Base-by-base conservation (phyloP, 2,329 filamentous ascomycete species). In the Beauveria sp. region DNA sequence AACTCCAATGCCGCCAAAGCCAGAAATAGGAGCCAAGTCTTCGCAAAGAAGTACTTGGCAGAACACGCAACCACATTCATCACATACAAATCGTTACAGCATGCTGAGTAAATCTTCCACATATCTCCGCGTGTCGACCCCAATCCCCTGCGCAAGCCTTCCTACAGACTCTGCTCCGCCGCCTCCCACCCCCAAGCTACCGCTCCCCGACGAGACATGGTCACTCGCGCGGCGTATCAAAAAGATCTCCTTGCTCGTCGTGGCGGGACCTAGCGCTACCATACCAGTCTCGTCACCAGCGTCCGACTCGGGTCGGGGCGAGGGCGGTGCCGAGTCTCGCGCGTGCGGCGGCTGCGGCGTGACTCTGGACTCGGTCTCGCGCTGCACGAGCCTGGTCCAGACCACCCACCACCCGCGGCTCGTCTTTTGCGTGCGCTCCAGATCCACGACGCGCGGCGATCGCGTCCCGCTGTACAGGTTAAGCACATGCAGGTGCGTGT, bases 51-150 rank as follows among this genome's bases (percentile, higher is more conserved):
- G 43, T 38, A 1, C 34, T 18, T 20, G 4, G 3, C 10, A 40
- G 16, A 42, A 20, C 22, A 46, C 5, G 34, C 14, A 38, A 38
- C 34, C 2, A 38, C 34, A 38, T 38, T 38, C 1, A 38, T 38
- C 34, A 38, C 12, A 6, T 38, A 1, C 34, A 26, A 51, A n/a
- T n/a, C 16, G 20, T 65, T 63, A 75, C 38, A 76, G 63, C 69
- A 91, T 71, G 69, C 81, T 90, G 71, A 92, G 75, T 61, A 93
- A 71, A 1, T 85, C 86, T 71, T 92, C 89, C 4, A 92, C 84
- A 72, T 92, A 92, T 70, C 82, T 83, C 72, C 86, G 82, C 34
- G 89, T 90, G 76, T 93, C 89, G 40, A 92, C 81, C 0, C 89
- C 89, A 65, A 93, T 90, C 0, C 89, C 89, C 68, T 90, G 86